Evolutionary conservation across 2,329 filamentous ascomycete species (phyloP).

Genomic region (Neofusicoccum cordaticola): DNA sequence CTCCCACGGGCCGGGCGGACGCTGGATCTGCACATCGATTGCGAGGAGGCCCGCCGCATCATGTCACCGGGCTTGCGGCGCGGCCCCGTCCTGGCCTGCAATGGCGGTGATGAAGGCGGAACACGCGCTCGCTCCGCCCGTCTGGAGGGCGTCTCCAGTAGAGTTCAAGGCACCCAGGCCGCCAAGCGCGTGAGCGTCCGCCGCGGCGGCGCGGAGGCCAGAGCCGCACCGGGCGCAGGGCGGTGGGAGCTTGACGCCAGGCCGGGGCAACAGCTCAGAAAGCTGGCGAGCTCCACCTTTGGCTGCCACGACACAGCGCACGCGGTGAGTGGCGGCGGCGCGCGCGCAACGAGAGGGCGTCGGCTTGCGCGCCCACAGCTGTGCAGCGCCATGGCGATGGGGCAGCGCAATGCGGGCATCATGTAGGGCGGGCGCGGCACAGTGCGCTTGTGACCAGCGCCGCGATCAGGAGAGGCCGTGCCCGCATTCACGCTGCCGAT

Average conservation of each 20-base stretch:
- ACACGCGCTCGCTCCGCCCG: not conserved
- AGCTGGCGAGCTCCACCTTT: constrained; percentile 2
- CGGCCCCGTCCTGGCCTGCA: not conserved
- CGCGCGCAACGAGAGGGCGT: not conserved
- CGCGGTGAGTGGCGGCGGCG: not conserved
- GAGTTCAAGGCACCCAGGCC: not conserved
- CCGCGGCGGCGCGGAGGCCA: not conserved
- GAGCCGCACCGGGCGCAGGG: not conserved
- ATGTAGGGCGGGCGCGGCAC: not conserved
- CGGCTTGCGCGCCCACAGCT: not conserved
- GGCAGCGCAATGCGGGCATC: not conserved
- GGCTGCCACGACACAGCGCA: not conserved
- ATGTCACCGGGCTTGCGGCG: not conserved
- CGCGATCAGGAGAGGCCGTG: not conserved
- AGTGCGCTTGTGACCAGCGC: not conserved
- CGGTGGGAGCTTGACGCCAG: not conserved
- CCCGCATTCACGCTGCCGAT: not conserved
- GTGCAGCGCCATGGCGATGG: not conserved
- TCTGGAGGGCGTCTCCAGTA: not conserved
- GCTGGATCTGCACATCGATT: constrained; percentile 1
- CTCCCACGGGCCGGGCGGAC: not conserved
- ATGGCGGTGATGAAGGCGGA: not conserved
- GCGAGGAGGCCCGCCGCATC: not conserved
- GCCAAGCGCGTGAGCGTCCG: not conserved
- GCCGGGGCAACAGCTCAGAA: constrained; percentile 1